Percentiles rank a stretch among this genome's conserved stretches.
Evolutionary conservation across 495 filamentous ascomycete species (phyloP).

Genomic region (Hypoxylon trugodes): DNA sequence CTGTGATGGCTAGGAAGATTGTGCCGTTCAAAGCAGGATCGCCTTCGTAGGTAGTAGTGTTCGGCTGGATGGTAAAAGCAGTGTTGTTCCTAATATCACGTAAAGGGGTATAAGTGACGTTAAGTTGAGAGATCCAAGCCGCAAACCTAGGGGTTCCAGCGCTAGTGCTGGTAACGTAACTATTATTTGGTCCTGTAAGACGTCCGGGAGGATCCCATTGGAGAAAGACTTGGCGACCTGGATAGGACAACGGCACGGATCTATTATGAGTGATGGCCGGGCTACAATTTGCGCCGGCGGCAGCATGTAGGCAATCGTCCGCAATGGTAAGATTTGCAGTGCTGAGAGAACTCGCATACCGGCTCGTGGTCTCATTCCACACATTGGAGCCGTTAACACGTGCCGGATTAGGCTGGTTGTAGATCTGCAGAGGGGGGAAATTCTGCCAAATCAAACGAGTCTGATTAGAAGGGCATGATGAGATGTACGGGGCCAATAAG

Average conservation of each 20-base stretch:
- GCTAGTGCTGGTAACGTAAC: conserved; percentile 71
- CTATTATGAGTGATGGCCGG: conserved; percentile 74
- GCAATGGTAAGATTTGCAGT: conserved; percentile 47
- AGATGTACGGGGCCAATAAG: conserved; percentile 84
- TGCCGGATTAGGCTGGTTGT: conserved; percentile 80
- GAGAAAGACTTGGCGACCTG: conserved; percentile 76
- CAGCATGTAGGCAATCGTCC: conserved; percentile 61
- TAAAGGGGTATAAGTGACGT: conserved; percentile 81
- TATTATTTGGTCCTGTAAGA: conserved; percentile 80
- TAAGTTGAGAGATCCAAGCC: conserved; percentile 83
- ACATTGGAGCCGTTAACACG: conserved; percentile 64
- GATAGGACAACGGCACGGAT: conserved; percentile 72
- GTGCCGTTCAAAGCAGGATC: conserved; percentile 81
- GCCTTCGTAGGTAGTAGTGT: conserved; percentile 65
- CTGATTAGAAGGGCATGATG: conserved; percentile 74
- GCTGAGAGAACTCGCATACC: conserved; percentile 53
- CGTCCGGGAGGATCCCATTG: conserved; percentile 77
- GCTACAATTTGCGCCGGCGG: conserved; percentile 61
- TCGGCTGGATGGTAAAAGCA: conserved; percentile 77
- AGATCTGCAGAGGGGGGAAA: conserved; percentile 76
- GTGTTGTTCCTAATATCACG: conserved; percentile 59
- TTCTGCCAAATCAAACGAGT: conserved; percentile 89
- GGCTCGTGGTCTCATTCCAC: conserved; percentile 63
- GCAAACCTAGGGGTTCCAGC: conserved; percentile 72
- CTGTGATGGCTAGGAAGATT: conserved; percentile 80